Conservation (phyloP, 78 protist species). For the Dictyostelium firmibasis region DNA sequence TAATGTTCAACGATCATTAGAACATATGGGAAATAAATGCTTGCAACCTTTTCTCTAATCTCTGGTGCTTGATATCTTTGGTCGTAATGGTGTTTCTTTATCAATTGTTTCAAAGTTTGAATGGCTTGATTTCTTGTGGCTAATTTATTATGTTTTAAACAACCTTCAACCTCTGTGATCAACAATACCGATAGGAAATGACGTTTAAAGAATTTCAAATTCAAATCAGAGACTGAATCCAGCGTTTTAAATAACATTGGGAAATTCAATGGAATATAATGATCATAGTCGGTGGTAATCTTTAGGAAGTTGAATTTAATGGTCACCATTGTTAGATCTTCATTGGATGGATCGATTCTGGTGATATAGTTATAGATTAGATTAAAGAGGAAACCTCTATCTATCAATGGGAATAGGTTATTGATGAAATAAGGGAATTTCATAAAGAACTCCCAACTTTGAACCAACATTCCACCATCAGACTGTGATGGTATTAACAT, state of each 20-base stretch:
- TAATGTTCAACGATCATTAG: constrained; percentile 69
- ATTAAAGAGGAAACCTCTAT: constrained; percentile 64
- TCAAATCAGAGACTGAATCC: constrained; percentile 47
- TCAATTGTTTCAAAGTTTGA: constrained; percentile 58
- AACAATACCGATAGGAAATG: constrained; percentile 50
- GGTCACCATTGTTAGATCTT: constrained; percentile 34
- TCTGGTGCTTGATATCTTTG: constrained; percentile 51
- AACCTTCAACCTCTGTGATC: constrained; percentile 54
- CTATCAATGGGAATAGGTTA: constrained; percentile 71
- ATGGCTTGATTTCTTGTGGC: constrained; percentile 66
- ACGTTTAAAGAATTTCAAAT: constrained; percentile 61
- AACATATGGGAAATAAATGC: constrained; percentile 81
- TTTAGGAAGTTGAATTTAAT: constrained; percentile 71
- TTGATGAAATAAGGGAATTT: constrained; percentile 62
- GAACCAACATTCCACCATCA: constrained; percentile 23
- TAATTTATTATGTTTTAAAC: constrained; percentile 19
- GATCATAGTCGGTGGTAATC: constrained; percentile 77
- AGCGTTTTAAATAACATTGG: constrained; percentile 16
- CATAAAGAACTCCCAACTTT: constrained; percentile 70
- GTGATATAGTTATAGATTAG: constrained; percentile 41
- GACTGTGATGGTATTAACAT: constrained; percentile 29
- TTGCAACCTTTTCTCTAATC: constrained; percentile 48
- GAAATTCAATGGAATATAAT: constrained; percentile 73
- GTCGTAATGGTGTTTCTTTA: constrained; percentile 75
- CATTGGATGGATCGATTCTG: constrained; percentile 41